Evolutionary conservation across 371 early-diverging fungal genomes (phyloP).

Genomic region (Haplosporangium sp.): DNA sequence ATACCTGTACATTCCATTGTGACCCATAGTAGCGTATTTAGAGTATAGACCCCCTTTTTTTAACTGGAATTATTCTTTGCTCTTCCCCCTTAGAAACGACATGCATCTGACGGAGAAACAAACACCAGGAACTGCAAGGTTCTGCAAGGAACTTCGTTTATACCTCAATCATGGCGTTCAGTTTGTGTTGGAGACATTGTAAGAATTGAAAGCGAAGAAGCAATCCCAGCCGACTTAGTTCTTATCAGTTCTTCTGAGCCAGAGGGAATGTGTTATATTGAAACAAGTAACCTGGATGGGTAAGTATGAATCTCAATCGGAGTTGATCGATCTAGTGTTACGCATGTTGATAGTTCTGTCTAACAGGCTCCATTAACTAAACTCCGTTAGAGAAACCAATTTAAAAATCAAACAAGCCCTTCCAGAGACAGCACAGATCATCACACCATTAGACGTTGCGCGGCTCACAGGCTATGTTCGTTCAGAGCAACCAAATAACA

Average conservation of each 20-base stretch:
- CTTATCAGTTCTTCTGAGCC: conserved; percentile 89
- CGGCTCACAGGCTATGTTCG: conserved; percentile 63
- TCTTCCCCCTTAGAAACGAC: conserved; percentile 71
- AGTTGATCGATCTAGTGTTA: background rate
- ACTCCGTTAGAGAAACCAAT: conserved; percentile 83
- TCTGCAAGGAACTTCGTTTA: conserved; percentile 73
- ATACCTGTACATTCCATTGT: conserved; percentile 1
- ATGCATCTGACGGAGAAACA: conserved; percentile 80
- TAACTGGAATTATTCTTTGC: background rate
- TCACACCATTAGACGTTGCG: conserved; percentile 70
- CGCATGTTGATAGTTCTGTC: too few species aligned
- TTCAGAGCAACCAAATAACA: conserved; percentile 90
- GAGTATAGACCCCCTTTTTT: background rate
- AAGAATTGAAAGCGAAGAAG: conserved; percentile 87
- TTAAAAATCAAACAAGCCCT: conserved; percentile 91
- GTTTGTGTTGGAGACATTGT: conserved; percentile 94
- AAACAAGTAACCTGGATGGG: conserved; percentile 97
- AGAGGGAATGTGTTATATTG: conserved; percentile 92
- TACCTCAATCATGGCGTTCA: conserved; percentile 78
- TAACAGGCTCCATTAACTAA: too few species aligned
- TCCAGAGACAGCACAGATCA: conserved; percentile 74
- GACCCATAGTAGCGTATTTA: background rate
- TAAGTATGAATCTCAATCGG: conserved; percentile 33
- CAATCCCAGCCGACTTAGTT: conserved; percentile 95
- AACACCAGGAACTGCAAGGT: conserved; percentile 80